Evolutionary conservation across 257 asterid species (phyloP), one percentile per base, ranked within the genome.

Genomic region (Apocynum venetum): DNA sequence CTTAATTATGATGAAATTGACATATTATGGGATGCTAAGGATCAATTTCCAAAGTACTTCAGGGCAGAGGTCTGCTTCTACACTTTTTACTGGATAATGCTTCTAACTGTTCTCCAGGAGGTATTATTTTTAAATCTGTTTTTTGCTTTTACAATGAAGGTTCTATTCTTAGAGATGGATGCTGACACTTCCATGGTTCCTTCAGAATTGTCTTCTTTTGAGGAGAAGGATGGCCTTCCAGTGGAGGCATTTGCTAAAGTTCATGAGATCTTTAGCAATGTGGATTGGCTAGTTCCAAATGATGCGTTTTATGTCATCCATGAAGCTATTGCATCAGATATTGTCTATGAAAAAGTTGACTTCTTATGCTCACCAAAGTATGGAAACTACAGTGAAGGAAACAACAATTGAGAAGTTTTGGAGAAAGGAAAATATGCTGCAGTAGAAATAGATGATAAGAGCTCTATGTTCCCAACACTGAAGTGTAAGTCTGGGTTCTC

Each of bases 151-250:
- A 82, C 76, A 73, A 78, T 89, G 85, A 81, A 92, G 98, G 92
- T 94, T 84, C 91, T 94, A 76, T 94, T 94, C 83, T 94, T 97
- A 53, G 98, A 94, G 90, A 87, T 85, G 91, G 98, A 90, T 85
- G 89, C 93, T 77, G 87, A 86, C 71, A 78, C 93, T 75, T 85
- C 94, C 63, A 76, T 85, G 77, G 84, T 85, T 78, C 96, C 93
- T 67, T 80, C 73, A 75, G 90, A 92, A 80, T 76, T 81, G 80
- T 87, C 95, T 72, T 91, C 94, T 87, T 90, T 94, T 53, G 97
- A 91, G 80, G 98, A 94, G 85, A 94, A 91, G 84, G 97, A 92
- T 77, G 98, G 97, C 81, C 98, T 94, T 71, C 97, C 98, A 63
- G 91, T 80, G 84, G 98, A 94, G 87, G 97, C 97, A 77, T 94